Evolutionary conservation across 1,139 yeast species (phyloP).

Genomic region (Taphrina wiesneri): DNA sequence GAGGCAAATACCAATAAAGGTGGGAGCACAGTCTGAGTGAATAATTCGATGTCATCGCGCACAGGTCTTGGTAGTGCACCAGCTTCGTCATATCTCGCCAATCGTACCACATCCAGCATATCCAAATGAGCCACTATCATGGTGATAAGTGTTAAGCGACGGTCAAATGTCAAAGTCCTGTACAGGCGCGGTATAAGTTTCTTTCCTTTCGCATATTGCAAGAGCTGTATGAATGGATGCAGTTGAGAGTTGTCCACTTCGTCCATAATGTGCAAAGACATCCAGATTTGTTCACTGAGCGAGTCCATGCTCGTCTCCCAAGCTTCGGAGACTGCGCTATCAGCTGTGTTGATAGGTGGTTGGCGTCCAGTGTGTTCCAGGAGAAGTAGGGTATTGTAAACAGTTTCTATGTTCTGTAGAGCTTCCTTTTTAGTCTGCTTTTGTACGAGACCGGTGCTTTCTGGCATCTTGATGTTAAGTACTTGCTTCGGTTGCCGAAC

Average conservation of each 20-base stretch:
- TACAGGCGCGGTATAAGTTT: conserved; percentile 85
- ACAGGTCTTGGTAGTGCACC: conserved; percentile 52
- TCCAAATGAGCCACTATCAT: conserved; percentile 80
- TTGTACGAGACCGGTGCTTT: conserved; percentile 44
- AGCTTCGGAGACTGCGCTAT: conserved; percentile 42
- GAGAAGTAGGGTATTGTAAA: conserved; percentile 73
- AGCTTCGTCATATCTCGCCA: conserved; percentile 67
- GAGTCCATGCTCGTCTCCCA: conserved; percentile 45
- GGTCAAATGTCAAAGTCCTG: conserved; percentile 76
- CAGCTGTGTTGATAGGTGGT: conserved; percentile 42
- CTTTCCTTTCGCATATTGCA: conserved; percentile 83
- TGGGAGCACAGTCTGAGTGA: conserved; percentile 80
- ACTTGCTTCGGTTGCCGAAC: conserved; percentile 90
- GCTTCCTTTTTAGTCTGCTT: conserved; percentile 46
- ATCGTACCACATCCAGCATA: conserved; percentile 71
- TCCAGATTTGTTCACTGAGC: conserved; percentile 60
- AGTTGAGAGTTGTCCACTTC: conserved; percentile 38
- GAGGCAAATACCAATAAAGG: conserved; percentile 82
- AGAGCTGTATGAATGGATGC: conserved; percentile 81
- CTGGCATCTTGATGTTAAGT: conserved; percentile 57
- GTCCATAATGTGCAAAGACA: conserved; percentile 66
- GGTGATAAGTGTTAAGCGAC: conserved; percentile 74
- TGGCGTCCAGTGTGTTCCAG: conserved; percentile 81
- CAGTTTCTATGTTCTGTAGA: conserved; percentile 62
- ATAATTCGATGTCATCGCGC: conserved; percentile 70